A percentile compares a stretch with the other conserved stretches of the same genome.
phyloP scores from a whole-genome alignment of 176 grass and related monocot species.

The Oryza glumipatula region DNA sequence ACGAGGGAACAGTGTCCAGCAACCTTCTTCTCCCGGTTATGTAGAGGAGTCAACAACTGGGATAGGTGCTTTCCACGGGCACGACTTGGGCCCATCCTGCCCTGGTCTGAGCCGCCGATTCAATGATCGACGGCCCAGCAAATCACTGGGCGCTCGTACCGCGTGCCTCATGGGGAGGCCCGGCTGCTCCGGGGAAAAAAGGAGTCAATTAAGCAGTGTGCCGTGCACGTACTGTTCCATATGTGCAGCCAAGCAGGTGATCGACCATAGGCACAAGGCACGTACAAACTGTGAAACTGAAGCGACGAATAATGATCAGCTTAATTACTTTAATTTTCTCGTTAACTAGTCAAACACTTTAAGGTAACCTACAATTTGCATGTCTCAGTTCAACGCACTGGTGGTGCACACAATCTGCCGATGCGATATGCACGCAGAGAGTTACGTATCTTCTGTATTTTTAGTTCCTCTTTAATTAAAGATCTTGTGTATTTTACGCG shows the following conservation, averaged over 20 bases:
- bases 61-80: neutral
- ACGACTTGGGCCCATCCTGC: neutral
- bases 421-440: neutral
- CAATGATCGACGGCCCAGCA: neutral
- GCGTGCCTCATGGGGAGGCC: constrained; percentile 32
- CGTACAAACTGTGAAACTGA: neutral
- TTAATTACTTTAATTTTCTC: too few species aligned
- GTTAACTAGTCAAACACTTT: neutral
- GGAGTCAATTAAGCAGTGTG: neutral
- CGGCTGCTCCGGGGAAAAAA: neutral
- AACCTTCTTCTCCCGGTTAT: neutral
- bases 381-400: neutral
- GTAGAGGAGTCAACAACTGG: neutral
- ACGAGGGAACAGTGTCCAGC: neutral
- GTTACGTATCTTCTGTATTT: neutral
- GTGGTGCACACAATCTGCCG: neutral
- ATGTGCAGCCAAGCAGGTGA: neutral
- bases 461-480: neutral
- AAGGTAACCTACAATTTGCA: neutral
- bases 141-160: neutral
- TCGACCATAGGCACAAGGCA: neutral
- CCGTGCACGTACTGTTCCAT: neutral
- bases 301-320: neutral
- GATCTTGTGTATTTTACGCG: neutral
- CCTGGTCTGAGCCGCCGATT: neutral